A percentile compares a stretch with the other conserved stretches of the same genome.
phyloP scores from a whole-genome alignment of 2,329 filamentous ascomycete species.

The Apiospora arundinis region DNA sequence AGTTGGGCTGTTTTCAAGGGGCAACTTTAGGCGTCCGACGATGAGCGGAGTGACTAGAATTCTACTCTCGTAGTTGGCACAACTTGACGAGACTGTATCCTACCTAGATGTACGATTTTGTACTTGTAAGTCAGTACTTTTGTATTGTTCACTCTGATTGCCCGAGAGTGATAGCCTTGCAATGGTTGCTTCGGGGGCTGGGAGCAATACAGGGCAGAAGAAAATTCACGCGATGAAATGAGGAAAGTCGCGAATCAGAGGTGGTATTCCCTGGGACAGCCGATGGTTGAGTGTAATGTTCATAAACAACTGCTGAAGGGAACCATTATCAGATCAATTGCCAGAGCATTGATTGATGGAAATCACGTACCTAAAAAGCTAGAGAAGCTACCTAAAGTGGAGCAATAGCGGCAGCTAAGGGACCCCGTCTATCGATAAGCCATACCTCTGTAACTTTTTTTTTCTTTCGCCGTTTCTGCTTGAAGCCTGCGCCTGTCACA shows the following conservation, averaged over 20 bases:
- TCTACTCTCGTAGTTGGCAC: background rate
- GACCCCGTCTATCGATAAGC: too few species aligned
- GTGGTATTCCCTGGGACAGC: background rate
- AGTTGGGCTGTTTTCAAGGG: background rate
- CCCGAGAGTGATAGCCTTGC: background rate
- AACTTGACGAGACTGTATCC: background rate
- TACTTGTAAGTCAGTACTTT: background rate
- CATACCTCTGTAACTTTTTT: too few species aligned
- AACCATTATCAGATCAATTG: too few species aligned
- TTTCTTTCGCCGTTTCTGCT: background rate
- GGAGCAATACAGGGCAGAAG: background rate
- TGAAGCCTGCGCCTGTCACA: background rate
- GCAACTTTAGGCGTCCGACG: background rate
- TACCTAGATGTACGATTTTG: background rate
- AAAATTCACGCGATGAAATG: background rate
- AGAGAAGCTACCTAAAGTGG: too few species aligned
- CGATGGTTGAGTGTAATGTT: too few species aligned
- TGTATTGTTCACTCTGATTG: constrained; percentile 8
- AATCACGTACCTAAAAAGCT: too few species aligned
- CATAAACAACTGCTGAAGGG: too few species aligned
- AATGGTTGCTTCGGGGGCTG: background rate
- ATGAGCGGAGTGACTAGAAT: background rate
- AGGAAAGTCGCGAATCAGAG: background rate
- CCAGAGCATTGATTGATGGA: too few species aligned
- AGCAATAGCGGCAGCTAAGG: too few species aligned